Evolutionary conservation across 2,329 filamentous ascomycete species (phyloP).

Genomic region (Cucurbitaria berberidis): DNA sequence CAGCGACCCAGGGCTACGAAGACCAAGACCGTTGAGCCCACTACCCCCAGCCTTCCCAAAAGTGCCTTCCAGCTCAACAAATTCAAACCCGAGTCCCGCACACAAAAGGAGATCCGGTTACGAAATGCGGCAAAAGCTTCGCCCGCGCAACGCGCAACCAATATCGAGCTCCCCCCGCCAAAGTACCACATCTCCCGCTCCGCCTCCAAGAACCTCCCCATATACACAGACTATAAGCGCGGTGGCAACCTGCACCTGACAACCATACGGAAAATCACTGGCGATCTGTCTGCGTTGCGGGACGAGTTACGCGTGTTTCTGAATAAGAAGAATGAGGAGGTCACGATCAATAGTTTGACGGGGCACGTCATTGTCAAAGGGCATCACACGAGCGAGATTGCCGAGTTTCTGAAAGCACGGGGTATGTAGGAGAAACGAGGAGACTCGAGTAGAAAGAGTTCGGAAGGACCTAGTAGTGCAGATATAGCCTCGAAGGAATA

Average conservation of each 20-base stretch:
- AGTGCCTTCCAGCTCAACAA: conserved; percentile 3
- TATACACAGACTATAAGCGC: conserved; percentile 76
- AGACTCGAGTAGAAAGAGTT: background rate
- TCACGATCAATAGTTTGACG: conserved; percentile 67
- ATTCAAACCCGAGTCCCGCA: conserved; percentile 12
- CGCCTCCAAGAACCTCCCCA: conserved; percentile 70
- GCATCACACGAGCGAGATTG: conserved; percentile 16
- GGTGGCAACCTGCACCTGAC: conserved; percentile 80
- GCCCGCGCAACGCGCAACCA: background rate
- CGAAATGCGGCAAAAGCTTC: background rate
- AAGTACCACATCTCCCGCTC: conserved; percentile 78
- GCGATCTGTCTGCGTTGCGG: conserved; percentile 69
- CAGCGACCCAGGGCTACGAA: conserved; percentile 7
- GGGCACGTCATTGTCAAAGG: conserved; percentile 65
- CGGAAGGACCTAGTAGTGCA: background rate
- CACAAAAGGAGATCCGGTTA: background rate
- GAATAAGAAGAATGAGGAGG: conserved; percentile 60
- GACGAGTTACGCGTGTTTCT: conserved; percentile 68
- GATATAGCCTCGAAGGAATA: background rate
- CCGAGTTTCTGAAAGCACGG: conserved; percentile 19
- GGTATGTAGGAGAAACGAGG: conserved; percentile 1
- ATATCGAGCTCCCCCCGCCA: conserved; percentile 27
- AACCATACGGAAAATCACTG: conserved; percentile 77
- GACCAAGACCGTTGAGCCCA: conserved; percentile 4
- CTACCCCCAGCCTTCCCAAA: conserved; percentile 3